These are phyloP conservation scores for Maudiozyma serrabonitensis DNA, from an alignment of 805 yeast species.

Conservation along the genomic window DNA sequence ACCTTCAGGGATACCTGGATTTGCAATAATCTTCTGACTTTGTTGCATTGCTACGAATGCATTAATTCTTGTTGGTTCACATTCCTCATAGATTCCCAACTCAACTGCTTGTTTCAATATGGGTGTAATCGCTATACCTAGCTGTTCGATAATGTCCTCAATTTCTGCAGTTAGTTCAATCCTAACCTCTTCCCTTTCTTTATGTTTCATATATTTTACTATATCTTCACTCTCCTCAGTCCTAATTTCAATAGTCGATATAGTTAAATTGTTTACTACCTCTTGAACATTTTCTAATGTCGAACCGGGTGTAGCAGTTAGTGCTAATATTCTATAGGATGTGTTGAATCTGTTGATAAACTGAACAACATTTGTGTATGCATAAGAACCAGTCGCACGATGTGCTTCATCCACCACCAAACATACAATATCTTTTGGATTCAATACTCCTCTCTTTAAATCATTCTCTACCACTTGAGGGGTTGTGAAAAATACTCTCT, in stretches of 20 bases:
- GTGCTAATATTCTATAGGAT: constrained; percentile 67
- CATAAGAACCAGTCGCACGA: constrained; percentile 80
- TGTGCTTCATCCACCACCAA: constrained; percentile 94
- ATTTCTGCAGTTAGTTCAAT: constrained; percentile 49
- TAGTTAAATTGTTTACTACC: constrained; percentile 60
- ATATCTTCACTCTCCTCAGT: constrained; percentile 81
- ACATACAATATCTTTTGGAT: constrained; percentile 66
- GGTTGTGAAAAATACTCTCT: constrained; percentile 82
- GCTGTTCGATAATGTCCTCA: constrained; percentile 40
- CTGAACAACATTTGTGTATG: constrained; percentile 76
- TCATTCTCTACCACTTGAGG: constrained; percentile 96
- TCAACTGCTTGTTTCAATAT: constrained; percentile 53
- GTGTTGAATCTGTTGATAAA: constrained; percentile 52
- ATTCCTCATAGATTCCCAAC: constrained; percentile 49
- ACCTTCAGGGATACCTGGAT: constrained; percentile 53
- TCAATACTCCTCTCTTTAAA: constrained; percentile 57
- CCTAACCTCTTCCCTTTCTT: constrained; percentile 48
- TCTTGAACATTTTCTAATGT: constrained; percentile 82
- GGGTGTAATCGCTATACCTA: constrained; percentile 62
- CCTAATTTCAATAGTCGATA: constrained; percentile 73
- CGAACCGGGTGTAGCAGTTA: constrained; percentile 95
- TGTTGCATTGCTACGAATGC: constrained; percentile 65
- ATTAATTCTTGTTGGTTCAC: constrained; percentile 59
- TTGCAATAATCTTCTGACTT: constrained; percentile 45
- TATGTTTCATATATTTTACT: constrained; percentile 62